Conservation (phyloP, 257 asterid species). For the Gentiana macrophylla region DNA sequence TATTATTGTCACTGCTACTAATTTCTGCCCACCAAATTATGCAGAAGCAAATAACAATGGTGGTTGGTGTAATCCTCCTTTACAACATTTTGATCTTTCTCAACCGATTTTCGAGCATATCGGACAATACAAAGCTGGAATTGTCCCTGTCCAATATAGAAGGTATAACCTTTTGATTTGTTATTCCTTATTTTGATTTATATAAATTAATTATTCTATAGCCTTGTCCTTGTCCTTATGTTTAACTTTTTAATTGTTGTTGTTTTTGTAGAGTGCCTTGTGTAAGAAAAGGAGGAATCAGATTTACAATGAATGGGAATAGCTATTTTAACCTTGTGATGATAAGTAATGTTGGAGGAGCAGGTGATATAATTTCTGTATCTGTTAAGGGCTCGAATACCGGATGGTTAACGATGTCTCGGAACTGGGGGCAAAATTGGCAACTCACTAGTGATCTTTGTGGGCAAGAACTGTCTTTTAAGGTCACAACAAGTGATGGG, state of each 20-base stretch:
- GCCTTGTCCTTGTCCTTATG: no score
- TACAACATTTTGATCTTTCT: conserved; percentile 27
- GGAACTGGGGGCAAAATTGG: conserved; percentile 11
- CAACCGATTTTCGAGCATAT: conserved; percentile 20
- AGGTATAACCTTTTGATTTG: background rate
- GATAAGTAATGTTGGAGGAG: conserved; percentile 10
- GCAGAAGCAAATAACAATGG: conserved; percentile 8
- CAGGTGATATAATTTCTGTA: conserved; percentile 7
- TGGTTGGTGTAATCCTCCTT: conserved; percentile 33
- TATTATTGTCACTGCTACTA: conserved; percentile 26
- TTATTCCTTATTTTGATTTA: no score
- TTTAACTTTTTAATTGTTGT: no score
- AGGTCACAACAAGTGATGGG: conserved; percentile 7
- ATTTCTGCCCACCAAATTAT: conserved; percentile 35
- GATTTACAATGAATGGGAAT: conserved; percentile 9
- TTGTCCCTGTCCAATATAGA: conserved; percentile 17
- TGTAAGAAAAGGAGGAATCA: conserved; percentile 3
- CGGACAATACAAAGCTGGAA: conserved; percentile 24
- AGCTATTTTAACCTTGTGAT: conserved; percentile 6
- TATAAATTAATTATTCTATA: no score
- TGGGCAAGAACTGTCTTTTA: conserved; percentile 6
- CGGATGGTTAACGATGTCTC: background rate
- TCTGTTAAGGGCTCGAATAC: background rate
- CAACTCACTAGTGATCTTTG: conserved; percentile 1
- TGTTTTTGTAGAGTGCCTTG: conserved; percentile 4